phyloP scores from a whole-genome alignment of 306 rosid genomes.

The Pueraria montana region DNA sequence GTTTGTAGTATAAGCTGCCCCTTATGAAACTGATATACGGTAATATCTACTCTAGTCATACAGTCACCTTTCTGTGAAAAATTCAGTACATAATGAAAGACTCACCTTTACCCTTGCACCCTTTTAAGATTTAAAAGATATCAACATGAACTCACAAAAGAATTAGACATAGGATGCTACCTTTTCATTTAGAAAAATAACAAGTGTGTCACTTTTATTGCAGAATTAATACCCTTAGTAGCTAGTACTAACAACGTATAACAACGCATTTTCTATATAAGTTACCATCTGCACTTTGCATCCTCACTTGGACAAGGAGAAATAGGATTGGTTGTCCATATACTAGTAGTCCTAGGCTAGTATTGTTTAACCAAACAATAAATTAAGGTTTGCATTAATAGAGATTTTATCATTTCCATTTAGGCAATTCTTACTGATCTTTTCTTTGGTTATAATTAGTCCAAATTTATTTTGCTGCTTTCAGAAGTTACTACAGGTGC shows the following conservation, averaged over 20 bases:
- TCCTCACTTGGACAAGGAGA: not conserved
- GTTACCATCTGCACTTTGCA: not conserved
- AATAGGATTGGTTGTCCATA: not conserved
- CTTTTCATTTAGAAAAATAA: not conserved
- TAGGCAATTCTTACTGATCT: not conserved
- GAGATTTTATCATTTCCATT: not conserved
- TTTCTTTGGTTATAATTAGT: not conserved
- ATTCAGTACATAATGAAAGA: not conserved
- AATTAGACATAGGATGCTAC: not conserved
- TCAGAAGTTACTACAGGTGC: constrained; percentile 80
- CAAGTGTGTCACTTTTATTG: not conserved
- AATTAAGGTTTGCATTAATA: not conserved
- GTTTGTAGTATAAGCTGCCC: not conserved
- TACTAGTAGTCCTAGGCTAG: not conserved
- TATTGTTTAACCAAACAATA: not conserved
- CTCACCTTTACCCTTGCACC: not conserved
- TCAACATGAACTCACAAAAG: not conserved
- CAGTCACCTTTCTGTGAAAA: too few relatives aligned
- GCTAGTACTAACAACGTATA: not conserved
- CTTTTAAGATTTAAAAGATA: not conserved
- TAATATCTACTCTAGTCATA: not conserved
- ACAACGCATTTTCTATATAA: too few relatives aligned
- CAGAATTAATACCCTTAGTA: not conserved
- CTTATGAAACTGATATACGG: not conserved
- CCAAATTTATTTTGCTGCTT: constrained; percentile 10